These are phyloP conservation scores for Colletotrichum sp. DNA, from an alignment of 2,329 filamentous ascomycete species.

Conservation along the genomic window DNA sequence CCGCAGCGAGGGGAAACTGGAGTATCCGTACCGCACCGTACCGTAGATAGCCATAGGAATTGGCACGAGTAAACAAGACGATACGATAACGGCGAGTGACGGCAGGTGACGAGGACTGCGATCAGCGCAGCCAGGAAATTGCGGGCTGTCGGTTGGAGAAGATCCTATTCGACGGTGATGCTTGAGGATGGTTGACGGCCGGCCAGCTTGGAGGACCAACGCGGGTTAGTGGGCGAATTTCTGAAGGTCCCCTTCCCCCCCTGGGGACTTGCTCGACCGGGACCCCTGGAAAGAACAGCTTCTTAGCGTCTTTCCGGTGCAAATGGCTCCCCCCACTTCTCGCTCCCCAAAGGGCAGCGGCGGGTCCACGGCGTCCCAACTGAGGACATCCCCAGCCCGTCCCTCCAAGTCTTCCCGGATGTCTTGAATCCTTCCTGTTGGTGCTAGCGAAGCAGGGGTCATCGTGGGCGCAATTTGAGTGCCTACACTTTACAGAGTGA, in stretches of 20 bases:
- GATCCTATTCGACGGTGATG: slow-evolving; percentile 9
- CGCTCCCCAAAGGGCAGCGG: slow-evolving; percentile 6
- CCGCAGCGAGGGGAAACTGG: background rate
- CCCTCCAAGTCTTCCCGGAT: background rate
- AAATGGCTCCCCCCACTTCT: background rate
- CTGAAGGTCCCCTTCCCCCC: background rate
- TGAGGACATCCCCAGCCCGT: slow-evolving; percentile 1
- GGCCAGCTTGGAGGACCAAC: background rate
- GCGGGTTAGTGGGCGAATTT: background rate
- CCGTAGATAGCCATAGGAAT: background rate
- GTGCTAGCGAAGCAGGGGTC: background rate
- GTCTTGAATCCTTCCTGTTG: background rate
- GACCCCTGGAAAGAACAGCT: background rate
- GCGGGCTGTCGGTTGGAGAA: slow-evolving; percentile 7
- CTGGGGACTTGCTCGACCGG: background rate
- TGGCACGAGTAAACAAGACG: background rate
- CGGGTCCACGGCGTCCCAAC: background rate
- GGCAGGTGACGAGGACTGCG: background rate
- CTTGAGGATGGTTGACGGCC: background rate
- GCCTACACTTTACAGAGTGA: background rate
- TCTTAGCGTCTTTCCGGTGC: slow-evolving; percentile 2
- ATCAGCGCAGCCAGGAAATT: slow-evolving; percentile 21
- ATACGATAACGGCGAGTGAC: background rate
- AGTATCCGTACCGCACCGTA: background rate
- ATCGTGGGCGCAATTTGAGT: background rate